phyloP scores from a whole-genome alignment of 257 asterid genomes.

The Solanum paucissectum region DNA sequence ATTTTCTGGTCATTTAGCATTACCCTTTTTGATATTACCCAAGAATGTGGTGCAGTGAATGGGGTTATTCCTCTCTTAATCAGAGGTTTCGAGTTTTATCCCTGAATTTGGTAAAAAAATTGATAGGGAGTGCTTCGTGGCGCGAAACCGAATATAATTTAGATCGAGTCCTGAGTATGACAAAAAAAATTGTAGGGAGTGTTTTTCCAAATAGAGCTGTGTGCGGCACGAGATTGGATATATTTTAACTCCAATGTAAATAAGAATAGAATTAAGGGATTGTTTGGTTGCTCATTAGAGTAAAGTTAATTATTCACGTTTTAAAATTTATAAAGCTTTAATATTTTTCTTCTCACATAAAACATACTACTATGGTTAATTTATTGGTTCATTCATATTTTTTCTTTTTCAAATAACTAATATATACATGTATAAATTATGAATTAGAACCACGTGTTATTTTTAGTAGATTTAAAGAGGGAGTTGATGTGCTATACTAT shows the following conservation, averaged over 20 bases:
- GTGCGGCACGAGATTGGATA: rapidly evolving
- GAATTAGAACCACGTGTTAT: background rate
- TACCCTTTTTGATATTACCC: no score
- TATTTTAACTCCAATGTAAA: background rate
- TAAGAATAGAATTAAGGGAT: background rate
- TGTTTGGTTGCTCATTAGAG: background rate
- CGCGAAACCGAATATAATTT: no score
- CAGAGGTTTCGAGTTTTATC: background rate
- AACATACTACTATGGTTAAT: background rate
- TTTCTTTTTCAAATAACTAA: background rate
- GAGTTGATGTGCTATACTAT: background rate
- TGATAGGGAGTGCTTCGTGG: background rate
- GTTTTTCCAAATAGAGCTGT: background rate
- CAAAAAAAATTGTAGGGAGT: no score
- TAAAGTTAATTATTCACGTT: background rate
- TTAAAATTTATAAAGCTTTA: background rate
- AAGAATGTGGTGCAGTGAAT: background rate
- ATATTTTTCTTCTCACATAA: background rate
- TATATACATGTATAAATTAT: background rate
- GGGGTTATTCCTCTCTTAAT: no score
- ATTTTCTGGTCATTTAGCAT: no score
- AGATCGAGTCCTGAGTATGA: background rate
- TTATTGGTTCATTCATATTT: no score
- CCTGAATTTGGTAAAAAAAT: no score
- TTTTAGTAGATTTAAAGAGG: background rate